phyloP scores from a whole-genome alignment of 441 rosid species.

The Isatis lusitanica region DNA sequence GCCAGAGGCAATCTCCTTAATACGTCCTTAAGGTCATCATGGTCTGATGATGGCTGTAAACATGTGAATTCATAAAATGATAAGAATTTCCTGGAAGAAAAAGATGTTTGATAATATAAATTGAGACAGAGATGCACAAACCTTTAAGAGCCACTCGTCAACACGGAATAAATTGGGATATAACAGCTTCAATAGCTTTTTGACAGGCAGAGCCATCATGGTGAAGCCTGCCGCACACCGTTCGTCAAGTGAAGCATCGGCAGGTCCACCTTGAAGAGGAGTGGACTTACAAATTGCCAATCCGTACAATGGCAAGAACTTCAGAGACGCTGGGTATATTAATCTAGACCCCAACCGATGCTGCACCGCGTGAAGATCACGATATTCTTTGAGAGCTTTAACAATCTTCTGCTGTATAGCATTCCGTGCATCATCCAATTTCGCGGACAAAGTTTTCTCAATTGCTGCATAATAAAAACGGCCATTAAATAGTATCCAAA shows the following conservation, averaged over 20 bases:
- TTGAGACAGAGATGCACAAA: slow-evolving; percentile 28
- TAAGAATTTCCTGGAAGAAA: slow-evolving; percentile 14
- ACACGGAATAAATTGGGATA: slow-evolving; percentile 84
- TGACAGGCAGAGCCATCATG: slow-evolving; percentile 90
- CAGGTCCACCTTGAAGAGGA: slow-evolving; percentile 82
- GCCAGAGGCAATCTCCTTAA: slow-evolving; percentile 64
- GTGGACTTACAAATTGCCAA: slow-evolving; percentile 82
- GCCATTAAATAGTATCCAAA: slow-evolving; percentile 30
- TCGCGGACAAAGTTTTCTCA: slow-evolving; percentile 79
- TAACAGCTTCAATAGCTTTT: slow-evolving; percentile 78
- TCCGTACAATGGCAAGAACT: slow-evolving; percentile 80
- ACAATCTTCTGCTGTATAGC: slow-evolving; percentile 77
- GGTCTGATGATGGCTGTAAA: slow-evolving; percentile 59
- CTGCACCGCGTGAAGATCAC: slow-evolving; percentile 85
- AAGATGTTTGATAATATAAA: not conserved
- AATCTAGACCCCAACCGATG: slow-evolving; percentile 92
- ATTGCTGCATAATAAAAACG: slow-evolving; percentile 63
- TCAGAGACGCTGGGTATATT: slow-evolving; percentile 90
- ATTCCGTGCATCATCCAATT: slow-evolving; percentile 93
- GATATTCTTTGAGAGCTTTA: slow-evolving; percentile 89
- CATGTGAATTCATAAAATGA: slow-evolving; percentile 12
- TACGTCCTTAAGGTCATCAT: slow-evolving; percentile 41
- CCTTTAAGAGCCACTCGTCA: slow-evolving; percentile 85
- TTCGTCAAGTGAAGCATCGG: slow-evolving; percentile 86
- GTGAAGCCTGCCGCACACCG: slow-evolving; percentile 92